Base-by-base conservation (phyloP, 768 basidiomycete species). In the Naganishia vishniacii region DNA sequence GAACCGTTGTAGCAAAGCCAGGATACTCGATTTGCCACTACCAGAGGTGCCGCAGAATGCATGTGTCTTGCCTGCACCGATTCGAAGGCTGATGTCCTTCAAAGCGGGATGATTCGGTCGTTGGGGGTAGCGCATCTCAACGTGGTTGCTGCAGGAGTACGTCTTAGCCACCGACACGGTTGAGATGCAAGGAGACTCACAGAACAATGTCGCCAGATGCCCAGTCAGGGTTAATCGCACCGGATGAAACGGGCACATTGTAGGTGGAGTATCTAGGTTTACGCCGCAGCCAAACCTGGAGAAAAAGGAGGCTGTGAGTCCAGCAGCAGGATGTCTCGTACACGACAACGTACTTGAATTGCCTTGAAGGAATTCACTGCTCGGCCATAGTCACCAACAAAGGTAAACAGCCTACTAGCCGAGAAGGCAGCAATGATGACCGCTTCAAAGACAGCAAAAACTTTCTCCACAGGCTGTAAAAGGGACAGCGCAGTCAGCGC, bases 1-100 rank as follows among this genome's bases (percentile, higher is more conserved):
- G 65, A 77, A 77, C 0, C 76, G 69, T 31, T 72, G 67, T 18
- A 77, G 59, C 28, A 74, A 62, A 12, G 74, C 74, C 25, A 77
- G 68, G 25, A 77, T 68, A 67, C 65, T 67, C 44, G 67, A 68
- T 47, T 74, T 74, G 4, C 73, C 73, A 0, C 70, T 68, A 0
- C 73, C 73, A 37, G 65, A 67, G 20, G 68, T 71, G 41, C 76
- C 76, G 51, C 73, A 74, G 51, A 77, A 75, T 0, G 76, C 76
- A 47, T 75, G 69, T 2, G 71, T 68, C 62, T 73, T 67, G 11
- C 72, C 71, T 2, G 71, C 61, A 20, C 69, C 65, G 65, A 77
- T 73, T 2, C 59, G 65, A 1, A 75, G 59, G 41, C 59, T 68
- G 18, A 77, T 58, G n/a, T 62, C 62, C 16, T 68, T 46, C 1